phyloP scores from a whole-genome alignment of 192 early-diverging fungal species.

The Umbelopsis ramanniana region DNA sequence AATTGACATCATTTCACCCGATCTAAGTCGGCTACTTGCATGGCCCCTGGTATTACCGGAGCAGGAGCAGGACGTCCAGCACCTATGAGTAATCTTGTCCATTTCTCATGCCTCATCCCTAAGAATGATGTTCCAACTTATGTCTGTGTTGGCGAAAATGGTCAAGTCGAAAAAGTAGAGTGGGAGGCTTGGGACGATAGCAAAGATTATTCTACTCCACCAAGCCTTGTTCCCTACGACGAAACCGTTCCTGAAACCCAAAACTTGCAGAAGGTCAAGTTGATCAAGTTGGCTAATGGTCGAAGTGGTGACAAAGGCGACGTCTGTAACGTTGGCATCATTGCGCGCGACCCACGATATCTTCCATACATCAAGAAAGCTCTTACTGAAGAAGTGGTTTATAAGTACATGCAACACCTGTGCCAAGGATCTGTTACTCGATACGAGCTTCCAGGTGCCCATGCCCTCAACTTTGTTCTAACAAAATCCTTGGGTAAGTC shows the following conservation, averaged over 20 bases:
- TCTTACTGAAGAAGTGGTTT: constrained; percentile 54
- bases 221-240: constrained; percentile 12
- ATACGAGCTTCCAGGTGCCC: constrained; percentile 60
- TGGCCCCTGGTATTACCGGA: constrained; percentile 62
- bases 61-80: constrained; percentile 59
- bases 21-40: constrained; percentile 53
- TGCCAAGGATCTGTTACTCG: constrained; percentile 60
- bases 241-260: not conserved
- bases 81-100: constrained; percentile 61
- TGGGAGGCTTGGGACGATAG: constrained; percentile 40
- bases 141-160: constrained; percentile 42
- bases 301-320: constrained; percentile 72
- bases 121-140: constrained; percentile 47
- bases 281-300: constrained; percentile 63
- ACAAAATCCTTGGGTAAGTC: constrained; percentile 58
- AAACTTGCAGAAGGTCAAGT: constrained; percentile 42
- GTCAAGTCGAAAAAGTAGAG: constrained; percentile 15
- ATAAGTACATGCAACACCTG: constrained; percentile 62
- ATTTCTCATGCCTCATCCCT: constrained; percentile 62
- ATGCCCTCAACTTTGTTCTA: constrained; percentile 67
- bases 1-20: not conserved
- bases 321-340: constrained; percentile 62
- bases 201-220: not conserved
- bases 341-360: constrained; percentile 61
- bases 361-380: constrained; percentile 57